A percentile compares a stretch with the other conserved stretches of the same genome.
Conservation (phyloP, 2,329 filamentous ascomycete species). For the Pseudocercospora macadamiae region DNA sequence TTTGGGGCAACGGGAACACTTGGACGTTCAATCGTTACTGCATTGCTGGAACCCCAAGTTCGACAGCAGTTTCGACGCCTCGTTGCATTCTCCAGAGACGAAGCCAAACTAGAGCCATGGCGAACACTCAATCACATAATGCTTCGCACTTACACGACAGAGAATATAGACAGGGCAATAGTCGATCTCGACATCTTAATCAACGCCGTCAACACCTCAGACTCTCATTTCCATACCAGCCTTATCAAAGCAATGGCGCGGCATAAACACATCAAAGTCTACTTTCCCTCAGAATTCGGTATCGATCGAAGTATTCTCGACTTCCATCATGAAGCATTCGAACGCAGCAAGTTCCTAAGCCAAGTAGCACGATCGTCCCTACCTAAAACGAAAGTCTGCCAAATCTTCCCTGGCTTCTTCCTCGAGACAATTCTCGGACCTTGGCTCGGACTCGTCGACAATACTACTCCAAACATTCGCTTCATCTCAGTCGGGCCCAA, state of each 20-base stretch:
- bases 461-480: background rate
- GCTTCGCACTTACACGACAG: background rate
- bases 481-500: constrained; percentile 13
- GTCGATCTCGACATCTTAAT: constrained; percentile 9
- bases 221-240: constrained; percentile 2
- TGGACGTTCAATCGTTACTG: constrained; percentile 4
- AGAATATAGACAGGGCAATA: background rate
- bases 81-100: constrained; percentile 3
- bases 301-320: constrained; percentile 14
- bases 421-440: constrained; percentile 9
- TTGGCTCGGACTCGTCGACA: constrained; percentile 10
- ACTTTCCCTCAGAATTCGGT: constrained; percentile 14
- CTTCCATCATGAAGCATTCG: constrained; percentile 11
- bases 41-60: constrained; percentile 2
- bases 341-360: constrained; percentile 7
- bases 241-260: constrained; percentile 10
- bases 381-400: constrained; percentile 10
- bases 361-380: constrained; percentile 4
- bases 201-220: constrained; percentile 9
- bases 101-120: constrained; percentile 8
- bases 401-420: constrained; percentile 11
- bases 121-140: background rate
- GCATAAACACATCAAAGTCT: background rate
- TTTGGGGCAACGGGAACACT: constrained; percentile 13
- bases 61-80: constrained; percentile 4